A percentile compares a stretch with the other conserved stretches of the same genome.
phyloP scores from a whole-genome alignment of 352 stramenopile species.

The Phytophthora agathidicida region DNA sequence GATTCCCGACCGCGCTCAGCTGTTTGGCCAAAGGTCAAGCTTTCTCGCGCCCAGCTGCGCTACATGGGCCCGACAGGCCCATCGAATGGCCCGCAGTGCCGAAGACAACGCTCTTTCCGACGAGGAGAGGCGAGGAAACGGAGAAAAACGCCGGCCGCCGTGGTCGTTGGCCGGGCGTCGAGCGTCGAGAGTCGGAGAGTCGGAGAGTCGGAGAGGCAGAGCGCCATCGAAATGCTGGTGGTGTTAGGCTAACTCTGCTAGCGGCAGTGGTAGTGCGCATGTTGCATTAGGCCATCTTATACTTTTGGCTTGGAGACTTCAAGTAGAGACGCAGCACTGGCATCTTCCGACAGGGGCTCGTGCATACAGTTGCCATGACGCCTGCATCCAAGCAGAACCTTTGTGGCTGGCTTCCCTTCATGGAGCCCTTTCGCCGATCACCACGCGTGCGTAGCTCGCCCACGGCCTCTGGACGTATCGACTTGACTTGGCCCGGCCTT shows the following conservation, averaged over 20 bases:
- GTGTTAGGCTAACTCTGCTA: neutral
- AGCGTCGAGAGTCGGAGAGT: too few relatives aligned
- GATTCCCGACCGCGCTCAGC: constrained; percentile 6
- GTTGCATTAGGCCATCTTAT: neutral
- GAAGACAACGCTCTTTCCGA: constrained; percentile 4
- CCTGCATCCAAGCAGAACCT: constrained; percentile 8
- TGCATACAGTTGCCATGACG: constrained; percentile 9
- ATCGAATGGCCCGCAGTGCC: constrained; percentile 14
- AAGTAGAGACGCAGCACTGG: constrained; percentile 16
- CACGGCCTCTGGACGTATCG: constrained; percentile 7
- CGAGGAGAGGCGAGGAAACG: too few relatives aligned
- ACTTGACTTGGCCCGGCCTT: too few relatives aligned
- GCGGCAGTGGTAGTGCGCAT: neutral
- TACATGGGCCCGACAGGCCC: constrained; percentile 12
- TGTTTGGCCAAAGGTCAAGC: constrained; percentile 15
- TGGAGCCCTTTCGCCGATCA: neutral
- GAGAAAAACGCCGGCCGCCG: constrained; percentile 13
- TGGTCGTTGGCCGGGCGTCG: too few relatives aligned
- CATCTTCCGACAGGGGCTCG: too few relatives aligned
- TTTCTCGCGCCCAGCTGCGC: constrained; percentile 17
- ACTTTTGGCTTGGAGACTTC: too few relatives aligned
- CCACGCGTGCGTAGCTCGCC: neutral
- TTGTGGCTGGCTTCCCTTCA: constrained; percentile 7
- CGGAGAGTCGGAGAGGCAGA: neutral
- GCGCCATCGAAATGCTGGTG: constrained; percentile 9